Evolutionary conservation across 2,329 filamentous ascomycete species (phyloP).

Genomic region (Colletotrichum orchidophilum): DNA sequence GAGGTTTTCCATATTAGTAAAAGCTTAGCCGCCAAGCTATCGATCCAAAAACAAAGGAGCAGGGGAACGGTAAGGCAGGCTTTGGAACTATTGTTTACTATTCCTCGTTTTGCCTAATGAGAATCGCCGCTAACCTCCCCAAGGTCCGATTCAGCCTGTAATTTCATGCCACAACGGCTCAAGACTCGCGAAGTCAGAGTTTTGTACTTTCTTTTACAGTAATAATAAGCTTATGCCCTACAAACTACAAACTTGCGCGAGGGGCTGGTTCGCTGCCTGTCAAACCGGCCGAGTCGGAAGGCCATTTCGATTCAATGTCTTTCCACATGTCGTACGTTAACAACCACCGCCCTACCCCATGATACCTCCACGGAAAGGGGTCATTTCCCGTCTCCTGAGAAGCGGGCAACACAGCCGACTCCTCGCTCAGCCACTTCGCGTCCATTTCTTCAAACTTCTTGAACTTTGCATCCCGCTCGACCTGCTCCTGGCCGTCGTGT

Average conservation of each 20-base stretch:
- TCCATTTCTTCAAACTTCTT: slow-evolving; percentile 43
- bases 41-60: background rate
- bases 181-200: background rate
- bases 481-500: slow-evolving; percentile 65
- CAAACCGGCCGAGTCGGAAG: background rate
- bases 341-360: slow-evolving; percentile 51
- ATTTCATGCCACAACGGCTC: background rate
- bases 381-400: slow-evolving; percentile 48
- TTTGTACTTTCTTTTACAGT: background rate
- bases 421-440: slow-evolving; percentile 39
- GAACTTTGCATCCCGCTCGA: slow-evolving; percentile 56
- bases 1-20: background rate
- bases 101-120: background rate
- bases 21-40: background rate
- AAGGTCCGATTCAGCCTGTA: background rate
- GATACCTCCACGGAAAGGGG: slow-evolving; percentile 51
- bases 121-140: background rate
- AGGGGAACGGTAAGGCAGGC: background rate
- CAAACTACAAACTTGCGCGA: slow-evolving; percentile 13
- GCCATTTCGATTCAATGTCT: slow-evolving; percentile 48
- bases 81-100: background rate
- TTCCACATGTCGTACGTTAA: slow-evolving; percentile 50
- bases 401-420: slow-evolving; percentile 36
- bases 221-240: background rate
- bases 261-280: background rate